Conservation (phyloP, 495 filamentous ascomycete species). For the Coniosporium apollinis region DNA sequence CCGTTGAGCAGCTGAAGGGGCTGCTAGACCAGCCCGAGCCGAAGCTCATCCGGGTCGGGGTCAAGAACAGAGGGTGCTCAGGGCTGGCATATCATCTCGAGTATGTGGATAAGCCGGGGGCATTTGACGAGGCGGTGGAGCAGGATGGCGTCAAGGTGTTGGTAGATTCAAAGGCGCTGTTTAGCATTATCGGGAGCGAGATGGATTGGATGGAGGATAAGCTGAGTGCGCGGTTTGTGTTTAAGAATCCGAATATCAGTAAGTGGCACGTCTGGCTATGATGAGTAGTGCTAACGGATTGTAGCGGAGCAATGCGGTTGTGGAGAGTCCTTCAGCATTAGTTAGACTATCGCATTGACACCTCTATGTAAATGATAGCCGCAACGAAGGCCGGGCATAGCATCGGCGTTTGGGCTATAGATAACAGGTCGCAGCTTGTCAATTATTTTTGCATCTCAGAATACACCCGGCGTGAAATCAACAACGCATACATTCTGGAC, state of each 20-base stretch:
- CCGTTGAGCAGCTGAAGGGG: slow-evolving; percentile 55
- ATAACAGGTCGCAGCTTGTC: too few relatives aligned
- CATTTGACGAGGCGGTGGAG: slow-evolving; percentile 83
- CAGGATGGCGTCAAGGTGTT: slow-evolving; percentile 93
- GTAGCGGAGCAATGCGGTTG: slow-evolving; percentile 94
- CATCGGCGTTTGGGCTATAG: too few relatives aligned
- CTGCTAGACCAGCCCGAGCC: slow-evolving; percentile 69
- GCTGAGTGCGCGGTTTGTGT: slow-evolving; percentile 75
- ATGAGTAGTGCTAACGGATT: slow-evolving; percentile 2
- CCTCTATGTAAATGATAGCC: too few relatives aligned
- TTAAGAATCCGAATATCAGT: slow-evolving; percentile 97
- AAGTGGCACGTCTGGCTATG: slow-evolving; percentile 26
- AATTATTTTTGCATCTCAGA: too few relatives aligned
- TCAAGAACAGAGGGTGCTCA: slow-evolving; percentile 90
- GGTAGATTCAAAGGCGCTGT: slow-evolving; percentile 90
- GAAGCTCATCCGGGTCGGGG: slow-evolving; percentile 83
- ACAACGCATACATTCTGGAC: slow-evolving; percentile 24
- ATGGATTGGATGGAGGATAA: slow-evolving; percentile 99
- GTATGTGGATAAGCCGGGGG: slow-evolving; percentile 77
- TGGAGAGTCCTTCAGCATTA: slow-evolving; percentile 92
- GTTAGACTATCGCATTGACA: too few relatives aligned
- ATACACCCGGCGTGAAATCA: slow-evolving; percentile 26
- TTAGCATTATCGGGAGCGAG: slow-evolving; percentile 95
- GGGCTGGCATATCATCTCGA: slow-evolving; percentile 91
- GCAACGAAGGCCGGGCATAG: too few relatives aligned